Base-by-base conservation (phyloP, 192 early-diverging fungal species). In the Kickxella alabastrina region DNA sequence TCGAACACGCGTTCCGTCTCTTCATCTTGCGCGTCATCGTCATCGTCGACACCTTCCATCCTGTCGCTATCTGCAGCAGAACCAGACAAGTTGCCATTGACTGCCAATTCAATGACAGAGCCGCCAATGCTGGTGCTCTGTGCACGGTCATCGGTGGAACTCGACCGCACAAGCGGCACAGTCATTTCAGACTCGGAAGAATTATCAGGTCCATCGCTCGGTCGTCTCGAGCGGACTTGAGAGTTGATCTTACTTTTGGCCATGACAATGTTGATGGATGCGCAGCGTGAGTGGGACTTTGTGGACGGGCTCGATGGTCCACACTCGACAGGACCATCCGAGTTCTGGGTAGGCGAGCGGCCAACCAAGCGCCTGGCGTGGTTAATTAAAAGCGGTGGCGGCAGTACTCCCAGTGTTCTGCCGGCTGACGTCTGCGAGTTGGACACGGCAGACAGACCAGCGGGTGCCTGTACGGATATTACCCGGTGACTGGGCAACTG, bases 1-100 rank as follows among this genome's bases (percentile, higher is more conserved):
- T 84, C 83, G 59, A 84, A 84, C 43, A 62, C 74, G 4, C 67
- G 62, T 54, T 77, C 74, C 1, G 57, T 38, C 9, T 70, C 59
- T 14, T 60, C 72, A 26, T 63, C 64, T 4, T 29, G 38, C 4
- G 24, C 46, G 22, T 27, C 52, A 23, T 32, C 53, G 17, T 53
- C 59, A 5, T 52, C 54, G 40, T 48, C 43, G 40, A 28, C 67
- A 50, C 23, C 24, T 1, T 8, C 41, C 19, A 29, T 45, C 27
- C 23, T 55, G 38, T 45, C 49, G 32, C 17, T 46, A 12, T 40
- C 37, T 4, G 53, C 57, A 3, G 37, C 40, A 19, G 58, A 59
- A n/a, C 52, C 60, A 5, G 54, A 24, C 35, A 43, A 52, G 37
- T 48, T 49, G 1, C 47, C 54, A 10, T 36, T 64, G 4, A 39